Conservation (phyloP, 2,329 filamentous ascomycete genomes). For the Juglanconis juglandina region DNA sequence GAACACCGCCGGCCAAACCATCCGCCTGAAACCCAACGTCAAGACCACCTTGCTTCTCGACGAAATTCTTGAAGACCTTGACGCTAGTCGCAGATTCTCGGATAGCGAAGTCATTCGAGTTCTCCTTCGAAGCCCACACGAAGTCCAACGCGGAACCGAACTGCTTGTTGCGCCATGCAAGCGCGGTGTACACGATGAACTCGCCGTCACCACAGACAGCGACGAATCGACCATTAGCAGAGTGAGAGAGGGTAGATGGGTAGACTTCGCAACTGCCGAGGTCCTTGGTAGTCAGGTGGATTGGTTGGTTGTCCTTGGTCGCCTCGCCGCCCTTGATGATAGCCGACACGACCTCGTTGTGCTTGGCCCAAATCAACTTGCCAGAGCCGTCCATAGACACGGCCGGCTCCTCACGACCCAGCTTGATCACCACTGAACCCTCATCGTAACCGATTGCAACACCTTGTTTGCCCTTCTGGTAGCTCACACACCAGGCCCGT, state of each 20-base stretch:
- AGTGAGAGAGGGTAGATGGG: slow-evolving; percentile 89
- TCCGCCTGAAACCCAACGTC: slow-evolving; percentile 96
- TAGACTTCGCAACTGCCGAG: slow-evolving; percentile 96
- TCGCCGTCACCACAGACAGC: slow-evolving; percentile 93
- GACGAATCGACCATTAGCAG: slow-evolving; percentile 84
- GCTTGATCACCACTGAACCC: slow-evolving; percentile 94
- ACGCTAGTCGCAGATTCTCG: slow-evolving; percentile 91
- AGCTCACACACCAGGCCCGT: slow-evolving; percentile 94
- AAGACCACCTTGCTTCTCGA: slow-evolving; percentile 81
- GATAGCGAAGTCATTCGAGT: slow-evolving; percentile 97
- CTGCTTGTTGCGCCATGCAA: slow-evolving; percentile 95
- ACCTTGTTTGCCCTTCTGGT: slow-evolving; percentile 90
- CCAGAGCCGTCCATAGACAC: slow-evolving; percentile 96
- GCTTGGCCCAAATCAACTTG: slow-evolving; percentile 93
- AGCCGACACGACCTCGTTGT: slow-evolving; percentile 91
- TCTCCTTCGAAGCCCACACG: slow-evolving; percentile 94
- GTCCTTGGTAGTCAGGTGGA: slow-evolving; percentile 86
- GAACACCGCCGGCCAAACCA: slow-evolving; percentile 79
- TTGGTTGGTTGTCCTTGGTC: slow-evolving; percentile 85
- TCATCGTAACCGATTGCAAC: slow-evolving; percentile 97
- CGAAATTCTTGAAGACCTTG: slow-evolving; percentile 97
- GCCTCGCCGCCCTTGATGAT: slow-evolving; percentile 89
- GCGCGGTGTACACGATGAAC: slow-evolving; percentile 97
- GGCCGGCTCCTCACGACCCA: slow-evolving; percentile 93
- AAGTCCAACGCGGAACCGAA: slow-evolving; percentile 96